Evolutionary conservation across 768 basidiomycete genomes (phyloP).

Genomic region (Amanita rubescens): DNA sequence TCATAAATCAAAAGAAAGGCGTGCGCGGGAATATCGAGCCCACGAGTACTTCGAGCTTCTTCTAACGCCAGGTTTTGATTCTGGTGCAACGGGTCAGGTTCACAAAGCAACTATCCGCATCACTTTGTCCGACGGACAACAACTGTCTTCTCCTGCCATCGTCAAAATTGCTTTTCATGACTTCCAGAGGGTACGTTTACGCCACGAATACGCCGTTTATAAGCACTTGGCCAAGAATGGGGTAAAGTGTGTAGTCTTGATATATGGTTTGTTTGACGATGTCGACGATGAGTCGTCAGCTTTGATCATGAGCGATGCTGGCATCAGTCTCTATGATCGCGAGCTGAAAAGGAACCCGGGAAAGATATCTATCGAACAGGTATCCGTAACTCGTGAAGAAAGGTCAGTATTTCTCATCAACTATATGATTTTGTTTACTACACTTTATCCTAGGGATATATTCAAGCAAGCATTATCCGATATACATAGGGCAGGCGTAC

Average conservation of each 20-base stretch:
- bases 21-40: not conserved
- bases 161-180: not conserved
- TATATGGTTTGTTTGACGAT: not conserved
- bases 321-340: not conserved
- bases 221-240: not conserved
- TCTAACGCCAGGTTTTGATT: not conserved
- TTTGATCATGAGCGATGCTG: not conserved
- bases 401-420: not conserved
- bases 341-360: not conserved
- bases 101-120: not conserved
- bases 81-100: not conserved
- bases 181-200: not conserved
- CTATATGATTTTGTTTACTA: not conserved
- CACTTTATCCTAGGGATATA: not conserved
- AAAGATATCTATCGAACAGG: not conserved
- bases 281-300: not conserved
- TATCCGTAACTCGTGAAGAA: not conserved
- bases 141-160: not conserved
- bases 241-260: not conserved
- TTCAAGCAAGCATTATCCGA: not conserved
- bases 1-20: not conserved
- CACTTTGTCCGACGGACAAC: not conserved
- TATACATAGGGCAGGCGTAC: not conserved
- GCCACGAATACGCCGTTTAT: not conserved
- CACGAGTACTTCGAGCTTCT: not conserved